Evolutionary conservation across 2,329 filamentous ascomycete species (phyloP).

Genomic region (Teratosphaeriaceae sp.): DNA sequence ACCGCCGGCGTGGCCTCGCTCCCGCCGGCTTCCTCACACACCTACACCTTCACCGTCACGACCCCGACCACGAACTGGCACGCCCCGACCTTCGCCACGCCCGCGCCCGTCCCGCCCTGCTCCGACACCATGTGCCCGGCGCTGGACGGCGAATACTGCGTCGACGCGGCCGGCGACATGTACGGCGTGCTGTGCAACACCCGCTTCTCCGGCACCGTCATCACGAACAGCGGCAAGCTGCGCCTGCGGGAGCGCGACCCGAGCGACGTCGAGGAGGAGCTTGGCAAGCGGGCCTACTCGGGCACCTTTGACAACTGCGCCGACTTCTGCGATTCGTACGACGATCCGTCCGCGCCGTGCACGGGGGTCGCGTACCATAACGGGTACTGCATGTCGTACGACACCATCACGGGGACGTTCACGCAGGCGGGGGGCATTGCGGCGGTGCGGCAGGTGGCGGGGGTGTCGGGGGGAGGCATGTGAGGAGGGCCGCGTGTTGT

Average conservation of each 20-base stretch:
- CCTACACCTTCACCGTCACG: slow-evolving; percentile 13
- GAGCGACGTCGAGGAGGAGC: background rate
- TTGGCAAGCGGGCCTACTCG: slow-evolving; percentile 12
- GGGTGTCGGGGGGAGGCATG: background rate
- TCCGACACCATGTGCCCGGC: slow-evolving; percentile 12
- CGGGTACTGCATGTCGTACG: slow-evolving; percentile 13
- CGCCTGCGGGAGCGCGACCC: slow-evolving; percentile 2
- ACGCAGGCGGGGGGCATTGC: slow-evolving; percentile 8
- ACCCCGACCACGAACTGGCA: slow-evolving; percentile 14
- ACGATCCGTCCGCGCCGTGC: slow-evolving; percentile 5
- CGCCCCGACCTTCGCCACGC: slow-evolving; percentile 11
- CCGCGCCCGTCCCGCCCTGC: slow-evolving; percentile 12
- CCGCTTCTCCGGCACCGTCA: slow-evolving; percentile 13
- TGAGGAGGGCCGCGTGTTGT: background rate
- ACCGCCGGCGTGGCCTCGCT: background rate
- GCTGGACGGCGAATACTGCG: slow-evolving; percentile 10
- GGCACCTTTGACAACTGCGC: slow-evolving; percentile 10
- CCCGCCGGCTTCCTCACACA: slow-evolving; percentile 5
- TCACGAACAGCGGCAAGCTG: slow-evolving; percentile 16
- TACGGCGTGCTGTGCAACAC: slow-evolving; percentile 18
- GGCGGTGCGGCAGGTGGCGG: slow-evolving; percentile 6
- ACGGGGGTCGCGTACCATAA: slow-evolving; percentile 12
- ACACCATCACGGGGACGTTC: slow-evolving; percentile 13
- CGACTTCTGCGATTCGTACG: slow-evolving; percentile 15
- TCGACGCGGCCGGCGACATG: slow-evolving; percentile 6